Base-by-base conservation (phyloP, 2,329 filamentous ascomycete genomes). In the Didymella sp. region DNA sequence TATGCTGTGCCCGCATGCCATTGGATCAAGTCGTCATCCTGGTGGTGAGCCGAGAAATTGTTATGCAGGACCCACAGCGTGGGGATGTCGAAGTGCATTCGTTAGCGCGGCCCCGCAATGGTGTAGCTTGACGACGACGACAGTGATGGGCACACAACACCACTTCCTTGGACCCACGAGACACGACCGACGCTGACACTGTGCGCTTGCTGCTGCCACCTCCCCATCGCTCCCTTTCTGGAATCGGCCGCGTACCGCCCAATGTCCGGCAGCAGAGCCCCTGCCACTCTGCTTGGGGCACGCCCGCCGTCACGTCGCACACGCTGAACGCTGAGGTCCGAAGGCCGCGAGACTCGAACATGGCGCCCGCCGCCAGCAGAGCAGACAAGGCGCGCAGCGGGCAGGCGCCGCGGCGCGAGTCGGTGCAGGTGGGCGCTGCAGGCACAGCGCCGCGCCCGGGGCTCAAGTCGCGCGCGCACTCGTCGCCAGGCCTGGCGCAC, bases 381-480 rank as follows among this genome's bases (percentile, higher is more conserved):
- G 58, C 59, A 51, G 64, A 67, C 15, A 70, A 67, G 60, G 53
- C 65, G n/a, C 65, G 60, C 55, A 68, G 59, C 58, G 61, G 67
- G 8, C 68, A 64, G 51, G 25, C 52, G 44, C 17, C 31, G 31
- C 31, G 31, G 15, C 31, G 31, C 9, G 56, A 58, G 33, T 58
- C 60, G 17, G 35, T 43, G 35, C 59, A 41, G 49, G 62, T 24
- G 27, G 31, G 44, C 13, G 55, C 24, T 13, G 24, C 33, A 8
- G 31, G 31, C 8, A 5, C 13, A 11, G 19, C 35, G 12, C 31
- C 48, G 59, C 73, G 73, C 15, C 75, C 74, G 15, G 62, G 51
- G 48, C 61, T 74, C 56, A 73, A 76, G 67, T 62, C 58, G 42
- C 74, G 75, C 64, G 73, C 76, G 28, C 70, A 75, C 57, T 77